phyloP scores from a whole-genome alignment of 2,329 filamentous ascomycete genomes.

The Ascochyta rabiei region DNA sequence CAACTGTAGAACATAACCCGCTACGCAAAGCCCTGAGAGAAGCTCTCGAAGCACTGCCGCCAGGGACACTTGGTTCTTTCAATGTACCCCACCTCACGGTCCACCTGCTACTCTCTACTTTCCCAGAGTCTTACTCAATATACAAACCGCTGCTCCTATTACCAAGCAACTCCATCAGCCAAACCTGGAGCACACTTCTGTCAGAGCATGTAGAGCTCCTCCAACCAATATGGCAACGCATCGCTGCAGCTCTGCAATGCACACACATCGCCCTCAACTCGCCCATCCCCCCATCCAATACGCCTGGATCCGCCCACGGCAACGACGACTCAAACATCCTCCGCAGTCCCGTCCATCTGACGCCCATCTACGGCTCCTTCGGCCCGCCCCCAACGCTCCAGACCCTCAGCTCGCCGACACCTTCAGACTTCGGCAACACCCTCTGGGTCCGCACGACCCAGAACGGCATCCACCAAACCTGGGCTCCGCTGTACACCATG shows the following conservation, averaged over 20 bases:
- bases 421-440: conserved; percentile 65
- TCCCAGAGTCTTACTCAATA: conserved; percentile 57
- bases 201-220: conserved; percentile 28
- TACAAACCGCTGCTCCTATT: conserved; percentile 66
- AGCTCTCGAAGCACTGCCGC: conserved; percentile 23
- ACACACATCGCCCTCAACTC: conserved; percentile 66
- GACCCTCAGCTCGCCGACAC: conserved; percentile 30
- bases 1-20: conserved; percentile 20
- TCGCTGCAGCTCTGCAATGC: conserved; percentile 49
- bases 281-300: conserved; percentile 54
- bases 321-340: conserved; percentile 64
- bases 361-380: conserved; percentile 76
- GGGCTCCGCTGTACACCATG: conserved; percentile 92
- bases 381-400: conserved; percentile 55
- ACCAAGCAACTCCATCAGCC: conserved; percentile 32
- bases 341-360: conserved; percentile 73
- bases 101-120: conserved; percentile 23
- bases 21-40: conserved; percentile 30
- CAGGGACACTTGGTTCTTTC: conserved; percentile 16
- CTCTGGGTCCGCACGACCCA: conserved; percentile 83
- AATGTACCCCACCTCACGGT: conserved; percentile 15
- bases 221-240: conserved; percentile 30
- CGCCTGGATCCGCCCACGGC: neutral
- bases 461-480: conserved; percentile 77
- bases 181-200: conserved; percentile 27